Percentiles rank a stretch among this genome's conserved stretches.
These are phyloP conservation scores for Nothopassalora personata DNA, from an alignment of 2,329 filamentous ascomycete genomes.

Conservation along the genomic window DNA sequence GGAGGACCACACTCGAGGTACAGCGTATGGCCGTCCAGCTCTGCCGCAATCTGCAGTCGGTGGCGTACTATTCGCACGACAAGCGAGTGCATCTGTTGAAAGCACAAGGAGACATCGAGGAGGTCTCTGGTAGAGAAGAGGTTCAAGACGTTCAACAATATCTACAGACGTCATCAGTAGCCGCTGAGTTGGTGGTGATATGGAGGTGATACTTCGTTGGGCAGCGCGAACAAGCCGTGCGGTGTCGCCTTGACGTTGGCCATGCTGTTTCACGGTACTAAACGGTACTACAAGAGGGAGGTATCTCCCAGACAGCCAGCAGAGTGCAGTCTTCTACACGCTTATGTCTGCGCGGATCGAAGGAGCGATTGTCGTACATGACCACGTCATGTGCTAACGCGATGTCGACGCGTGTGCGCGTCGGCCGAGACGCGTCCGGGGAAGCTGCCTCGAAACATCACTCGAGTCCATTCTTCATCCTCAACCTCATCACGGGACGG, in stretches of 20 bases:
- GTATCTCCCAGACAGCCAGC: too few species aligned
- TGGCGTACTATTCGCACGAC: conserved; percentile 60
- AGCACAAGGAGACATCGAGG: conserved; percentile 54
- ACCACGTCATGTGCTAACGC: background rate
- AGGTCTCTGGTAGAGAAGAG: conserved; percentile 39
- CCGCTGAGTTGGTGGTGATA: background rate
- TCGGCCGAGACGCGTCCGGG: background rate
- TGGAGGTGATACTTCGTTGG: conserved; percentile 29
- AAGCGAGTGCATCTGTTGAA: conserved; percentile 58
- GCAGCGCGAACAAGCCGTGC: conserved; percentile 26
- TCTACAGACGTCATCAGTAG: conserved; percentile 18
- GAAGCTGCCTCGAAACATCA: background rate
- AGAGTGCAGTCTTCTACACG: too few species aligned
- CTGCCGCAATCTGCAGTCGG: conserved; percentile 55
- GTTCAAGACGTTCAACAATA: conserved; percentile 42
- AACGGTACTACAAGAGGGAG: background rate
- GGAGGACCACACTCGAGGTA: conserved; percentile 77
- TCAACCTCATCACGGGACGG: background rate
- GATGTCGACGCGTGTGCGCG: background rate
- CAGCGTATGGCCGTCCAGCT: conserved; percentile 58
- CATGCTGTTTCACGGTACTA: conserved; percentile 1
- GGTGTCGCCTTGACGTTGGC: conserved; percentile 1
- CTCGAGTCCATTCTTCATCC: background rate
- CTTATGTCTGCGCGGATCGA: background rate
- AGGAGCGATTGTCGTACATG: background rate